Evolutionary conservation across 768 basidiomycete genomes (phyloP).

Genomic region (Lentinula boryana): DNA sequence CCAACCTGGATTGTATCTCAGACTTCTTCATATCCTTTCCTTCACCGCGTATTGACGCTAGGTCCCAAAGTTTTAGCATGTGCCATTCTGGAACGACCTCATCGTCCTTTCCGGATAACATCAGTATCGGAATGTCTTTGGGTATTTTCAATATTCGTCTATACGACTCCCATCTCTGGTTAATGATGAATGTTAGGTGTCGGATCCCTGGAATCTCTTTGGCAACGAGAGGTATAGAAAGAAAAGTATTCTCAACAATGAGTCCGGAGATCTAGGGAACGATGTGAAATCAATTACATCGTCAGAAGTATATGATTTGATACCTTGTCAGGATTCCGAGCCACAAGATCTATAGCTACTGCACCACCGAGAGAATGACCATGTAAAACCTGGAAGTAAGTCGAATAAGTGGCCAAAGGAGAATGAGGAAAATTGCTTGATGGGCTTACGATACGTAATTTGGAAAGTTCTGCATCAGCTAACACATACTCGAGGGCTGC

Average conservation of each 20-base stretch:
- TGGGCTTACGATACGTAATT: conserved; percentile 57
- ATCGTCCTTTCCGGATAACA: conserved; percentile 72
- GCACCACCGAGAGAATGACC: conserved; percentile 92
- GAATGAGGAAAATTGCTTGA: conserved; percentile 1
- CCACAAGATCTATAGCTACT: conserved; percentile 83
- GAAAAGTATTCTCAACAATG: conserved; percentile 92
- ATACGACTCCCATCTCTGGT: conserved; percentile 85
- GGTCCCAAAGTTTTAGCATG: conserved; percentile 70
- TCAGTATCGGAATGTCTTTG: conserved; percentile 63
- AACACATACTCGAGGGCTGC: conserved; percentile 71
- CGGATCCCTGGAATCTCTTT: conserved; percentile 67
- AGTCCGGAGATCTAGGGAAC: conserved; percentile 37
- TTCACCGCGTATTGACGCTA: conserved; percentile 49
- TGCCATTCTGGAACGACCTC: conserved; percentile 72
- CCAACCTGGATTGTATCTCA: not conserved
- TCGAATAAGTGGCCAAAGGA: not conserved
- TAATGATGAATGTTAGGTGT: conserved; percentile 73
- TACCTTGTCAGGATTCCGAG: conserved; percentile 67
- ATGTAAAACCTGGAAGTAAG: conserved; percentile 52
- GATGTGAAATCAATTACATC: not conserved
- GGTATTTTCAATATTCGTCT: conserved; percentile 61
- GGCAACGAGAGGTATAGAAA: conserved; percentile 81
- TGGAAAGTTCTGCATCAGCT: conserved; percentile 54
- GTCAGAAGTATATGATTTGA: conserved; percentile 10
- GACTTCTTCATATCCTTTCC: conserved; percentile 18